Base-by-base conservation (phyloP, 2,329 filamentous ascomycete species). In the Scedosporium minutisporum region DNA sequence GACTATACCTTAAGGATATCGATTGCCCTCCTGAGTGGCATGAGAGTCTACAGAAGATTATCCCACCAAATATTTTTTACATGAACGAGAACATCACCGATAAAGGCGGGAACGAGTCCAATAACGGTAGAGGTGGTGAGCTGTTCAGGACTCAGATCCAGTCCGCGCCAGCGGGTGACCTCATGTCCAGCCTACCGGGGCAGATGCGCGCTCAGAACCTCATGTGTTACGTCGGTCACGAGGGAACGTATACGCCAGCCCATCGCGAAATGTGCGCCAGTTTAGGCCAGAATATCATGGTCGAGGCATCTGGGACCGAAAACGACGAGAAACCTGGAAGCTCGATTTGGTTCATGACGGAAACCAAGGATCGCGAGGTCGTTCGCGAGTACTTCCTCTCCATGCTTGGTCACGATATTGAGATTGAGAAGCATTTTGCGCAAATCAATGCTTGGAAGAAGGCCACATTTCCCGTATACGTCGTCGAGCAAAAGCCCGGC, bases 271-370 rank as follows among this genome's bases (percentile, higher is more conserved):
- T 99, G 95, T 99, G 95, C 74, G 95, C 91, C 12, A 96, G 90
- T 42, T 77, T 97, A 12, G 93, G 95, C 0, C 95, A 99, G 67
- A 99, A 99, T 70, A 93, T 99, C 68, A 97, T 99, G 95, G 92
- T 99, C 1, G 91, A 97, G 67, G 87, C 92, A 2, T 97, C 93
- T 1, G 78, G 85, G 2, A 78, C 83, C 18, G 84, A 87, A 62
- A 80, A 89, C 60, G 90, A 89, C 4, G 90, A 95, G 70, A 90
- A 87, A 66, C 84, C 89, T 1, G 95, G 95, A 1, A 96, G 90
- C 62, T 97, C 95, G 0, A 85, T 99, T 44, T 99, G 95, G 95
- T 96, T 97, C 72, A 97, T 99, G 95, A 97, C 95, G 0, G 92
- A 97, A 72, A 92, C 87, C 42, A 96, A 95, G 69, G 95, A 99